These are phyloP conservation scores for Penicillium subrubescens DNA, from an alignment of 495 filamentous ascomycete species.

Conservation along the genomic window DNA sequence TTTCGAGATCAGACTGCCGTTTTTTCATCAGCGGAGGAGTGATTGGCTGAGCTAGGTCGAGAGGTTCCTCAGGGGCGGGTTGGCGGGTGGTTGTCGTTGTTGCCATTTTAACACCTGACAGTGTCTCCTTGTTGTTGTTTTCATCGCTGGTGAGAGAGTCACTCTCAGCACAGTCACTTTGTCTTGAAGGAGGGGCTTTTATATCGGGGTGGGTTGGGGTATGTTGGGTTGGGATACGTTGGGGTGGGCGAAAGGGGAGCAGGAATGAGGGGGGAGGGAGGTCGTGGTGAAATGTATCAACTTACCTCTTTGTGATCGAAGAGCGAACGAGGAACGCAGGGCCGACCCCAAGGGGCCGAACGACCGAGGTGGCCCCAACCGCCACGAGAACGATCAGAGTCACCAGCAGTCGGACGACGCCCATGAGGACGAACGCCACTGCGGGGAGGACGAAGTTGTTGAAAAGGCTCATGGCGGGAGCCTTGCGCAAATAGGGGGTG, in stretches of 20 bases:
- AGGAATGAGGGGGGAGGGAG: background rate
- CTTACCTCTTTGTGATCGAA: background rate
- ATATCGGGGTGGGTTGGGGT: background rate
- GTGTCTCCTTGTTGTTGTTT: constrained; percentile 2
- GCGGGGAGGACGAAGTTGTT: background rate
- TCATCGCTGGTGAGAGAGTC: background rate
- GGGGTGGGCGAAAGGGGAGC: background rate
- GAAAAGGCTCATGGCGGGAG: background rate
- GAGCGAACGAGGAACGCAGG: background rate
- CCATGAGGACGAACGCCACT: background rate
- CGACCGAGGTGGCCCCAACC: background rate
- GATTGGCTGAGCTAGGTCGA: background rate
- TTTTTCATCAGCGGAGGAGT: background rate
- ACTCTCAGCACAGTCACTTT: background rate
- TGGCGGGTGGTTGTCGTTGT: background rate
- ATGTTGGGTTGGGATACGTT: background rate
- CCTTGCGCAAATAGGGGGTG: background rate
- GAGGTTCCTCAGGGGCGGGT: background rate
- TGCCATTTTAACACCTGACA: background rate
- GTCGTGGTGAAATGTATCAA: background rate
- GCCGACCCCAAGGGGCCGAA: background rate
- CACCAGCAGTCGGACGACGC: background rate
- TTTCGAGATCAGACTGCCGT: no score
- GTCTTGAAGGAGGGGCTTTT: background rate
- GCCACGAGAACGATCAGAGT: background rate